These are phyloP conservation scores for Flammula alnicola DNA, from an alignment of 1,284 basidiomycete genomes.

Conservation along the genomic window DNA sequence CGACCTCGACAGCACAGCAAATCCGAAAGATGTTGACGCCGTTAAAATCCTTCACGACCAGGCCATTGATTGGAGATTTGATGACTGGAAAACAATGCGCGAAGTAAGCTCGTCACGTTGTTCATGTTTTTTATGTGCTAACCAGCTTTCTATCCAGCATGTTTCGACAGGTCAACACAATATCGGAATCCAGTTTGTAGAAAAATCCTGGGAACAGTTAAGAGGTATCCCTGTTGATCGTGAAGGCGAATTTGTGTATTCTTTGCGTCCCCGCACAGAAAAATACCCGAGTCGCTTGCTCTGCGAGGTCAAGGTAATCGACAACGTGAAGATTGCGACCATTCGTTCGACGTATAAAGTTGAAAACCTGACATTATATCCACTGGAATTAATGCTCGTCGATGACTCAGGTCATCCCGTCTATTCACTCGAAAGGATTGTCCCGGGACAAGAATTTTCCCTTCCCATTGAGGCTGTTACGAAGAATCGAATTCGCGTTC, in stretches of 20 bases:
- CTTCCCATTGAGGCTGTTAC: constrained; percentile 93
- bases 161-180: constrained; percentile 82
- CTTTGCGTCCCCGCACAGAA: constrained; percentile 78
- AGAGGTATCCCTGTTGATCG: constrained; percentile 91
- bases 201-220: constrained; percentile 91
- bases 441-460: constrained; percentile 85
- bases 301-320: constrained; percentile 89
- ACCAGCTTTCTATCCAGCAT: constrained; percentile 59
- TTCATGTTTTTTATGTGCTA: background rate
- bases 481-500: constrained; percentile 82
- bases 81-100: constrained; percentile 94
- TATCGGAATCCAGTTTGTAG: constrained; percentile 84
- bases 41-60: constrained; percentile 74
- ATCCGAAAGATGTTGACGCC: constrained; percentile 49
- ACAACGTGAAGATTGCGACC: constrained; percentile 96
- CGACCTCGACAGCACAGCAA: constrained; percentile 62
- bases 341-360: constrained; percentile 94
- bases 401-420: constrained; percentile 86
- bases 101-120: constrained; percentile 61
- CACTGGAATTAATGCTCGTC: constrained; percentile 91
- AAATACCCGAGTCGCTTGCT: constrained; percentile 85
- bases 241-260: constrained; percentile 92
- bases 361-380: constrained; percentile 92
- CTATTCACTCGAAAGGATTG: constrained; percentile 85
- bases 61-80: constrained; percentile 94